Percentiles rank a stretch among this genome's conserved stretches.
Conservation (phyloP, 768 basidiomycete genomes). For the Infundibulicybe gibba region DNA sequence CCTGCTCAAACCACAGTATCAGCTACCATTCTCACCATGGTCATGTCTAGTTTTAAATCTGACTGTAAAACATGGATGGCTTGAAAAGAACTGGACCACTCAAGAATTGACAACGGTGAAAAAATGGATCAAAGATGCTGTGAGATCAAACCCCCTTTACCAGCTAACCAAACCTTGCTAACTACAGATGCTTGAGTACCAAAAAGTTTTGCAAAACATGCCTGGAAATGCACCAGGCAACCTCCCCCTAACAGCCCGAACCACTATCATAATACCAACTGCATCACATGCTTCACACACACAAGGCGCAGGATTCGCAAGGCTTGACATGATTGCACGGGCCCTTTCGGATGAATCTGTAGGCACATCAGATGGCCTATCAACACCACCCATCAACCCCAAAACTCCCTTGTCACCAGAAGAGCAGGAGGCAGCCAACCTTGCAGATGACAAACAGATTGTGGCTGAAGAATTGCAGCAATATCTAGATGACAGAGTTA, state of each 20-base stretch:
- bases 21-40: neutral
- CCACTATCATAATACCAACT: neutral
- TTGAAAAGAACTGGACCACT: slow-evolving; percentile 2
- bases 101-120: neutral
- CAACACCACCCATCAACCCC: no score
- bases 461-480: neutral
- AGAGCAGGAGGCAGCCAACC: neutral
- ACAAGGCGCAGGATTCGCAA: neutral
- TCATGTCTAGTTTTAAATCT: slow-evolving; percentile 12
- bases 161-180: neutral
- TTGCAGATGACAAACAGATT: neutral
- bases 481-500: neutral
- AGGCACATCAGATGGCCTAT: no score
- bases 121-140: slow-evolving; percentile 4
- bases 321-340: neutral
- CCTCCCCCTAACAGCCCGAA: neutral
- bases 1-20: neutral
- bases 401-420: neutral
- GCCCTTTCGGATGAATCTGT: neutral
- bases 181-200: slow-evolving; percentile 3
- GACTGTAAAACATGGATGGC: slow-evolving; percentile 7
- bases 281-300: neutral
- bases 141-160: neutral
- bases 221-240: neutral
- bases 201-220: neutral